Conservation (phyloP, 345 rosid species). For the Citrus medica region DNA sequence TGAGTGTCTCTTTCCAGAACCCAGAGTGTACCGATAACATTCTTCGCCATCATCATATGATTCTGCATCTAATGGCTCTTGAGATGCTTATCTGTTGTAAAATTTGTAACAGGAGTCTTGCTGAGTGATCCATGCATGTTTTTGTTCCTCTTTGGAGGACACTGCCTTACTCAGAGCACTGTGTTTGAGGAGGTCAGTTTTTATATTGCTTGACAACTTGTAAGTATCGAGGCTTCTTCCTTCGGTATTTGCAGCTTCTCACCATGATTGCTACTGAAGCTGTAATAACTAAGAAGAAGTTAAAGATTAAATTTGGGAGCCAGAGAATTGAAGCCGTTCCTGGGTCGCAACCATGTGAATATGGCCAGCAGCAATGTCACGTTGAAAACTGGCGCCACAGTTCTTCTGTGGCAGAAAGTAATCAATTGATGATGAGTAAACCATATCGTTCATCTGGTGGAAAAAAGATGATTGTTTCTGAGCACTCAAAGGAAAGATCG, state of each 20-base stretch:
- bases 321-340: slow-evolving; percentile 31
- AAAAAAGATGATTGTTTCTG: slow-evolving; percentile 15
- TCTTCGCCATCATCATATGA: background rate
- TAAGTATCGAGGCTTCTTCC: background rate
- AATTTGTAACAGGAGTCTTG: background rate
- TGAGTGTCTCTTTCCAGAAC: background rate
- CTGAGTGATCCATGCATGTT: slow-evolving; percentile 1
- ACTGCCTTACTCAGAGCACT: slow-evolving; percentile 12
- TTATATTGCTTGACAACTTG: background rate
- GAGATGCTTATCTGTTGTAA: background rate
- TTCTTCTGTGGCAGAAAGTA: slow-evolving; percentile 4
- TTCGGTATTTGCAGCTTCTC: slow-evolving; percentile 8
- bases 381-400: slow-evolving; percentile 12
- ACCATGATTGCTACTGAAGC: slow-evolving; percentile 39
- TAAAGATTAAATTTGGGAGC: slow-evolving; percentile 58
- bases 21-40: background rate
- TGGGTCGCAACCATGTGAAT: slow-evolving; percentile 20
- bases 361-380: slow-evolving; percentile 12
- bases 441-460: slow-evolving; percentile 5
- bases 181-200: background rate
- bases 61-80: background rate
- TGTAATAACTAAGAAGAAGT: slow-evolving; percentile 35
- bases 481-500: slow-evolving; percentile 14
- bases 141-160: slow-evolving; percentile 8
- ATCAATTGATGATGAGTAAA: slow-evolving; percentile 15